Evolutionary conservation across 805 yeast genomes (phyloP), one percentile per base, ranked within the genome.

Genomic region (Ogataea degrootiae): DNA sequence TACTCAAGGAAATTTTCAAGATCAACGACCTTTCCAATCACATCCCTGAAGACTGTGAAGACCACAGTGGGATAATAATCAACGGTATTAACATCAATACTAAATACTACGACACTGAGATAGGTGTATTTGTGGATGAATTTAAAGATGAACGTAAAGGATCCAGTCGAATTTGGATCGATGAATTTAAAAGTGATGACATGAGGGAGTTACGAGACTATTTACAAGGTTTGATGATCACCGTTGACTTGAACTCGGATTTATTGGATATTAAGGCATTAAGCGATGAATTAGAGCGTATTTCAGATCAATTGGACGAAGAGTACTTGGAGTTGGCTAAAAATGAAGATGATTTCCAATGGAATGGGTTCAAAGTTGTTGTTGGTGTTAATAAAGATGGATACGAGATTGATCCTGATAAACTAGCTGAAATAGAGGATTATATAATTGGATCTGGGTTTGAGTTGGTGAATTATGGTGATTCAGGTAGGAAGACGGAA

Each of bases 141-240:
- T 49, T 56, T 34, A 52, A 55, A 3, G 57, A 69, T 44, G 61
- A 69, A 45, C 72, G 71, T 5, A 19, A 34, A 8, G 35, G 37
- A 26, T 44, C 35, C 6, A 45, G 46, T 35, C 23, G 26, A 6
- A 45, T 54, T 3, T 77, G 82, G 79, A 47, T 49, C 36, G 42
- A 53, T 0, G 80, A 77, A 49, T 71, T 78, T 47, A 14, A 39
- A 9, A 45, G 61, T 1, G 63, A 55, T 0, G 79, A 75, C 36
- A 65, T 60, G 47, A 54, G 48, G 22, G 82, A 76, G 45, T 56
- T 78, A 34, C 59, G 82, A 23, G 76, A 72, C 19, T 73, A 58
- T 1, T 38, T 78, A 3, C 75, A 72, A 39, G 83, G 82, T 1
- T 29, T 76, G 11, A 60, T 77, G 3, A 61, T 75, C 49, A 71